Evolutionary conservation across 75 land plant genomes (phyloP).

Genomic region (Gnetum montanum): DNA sequence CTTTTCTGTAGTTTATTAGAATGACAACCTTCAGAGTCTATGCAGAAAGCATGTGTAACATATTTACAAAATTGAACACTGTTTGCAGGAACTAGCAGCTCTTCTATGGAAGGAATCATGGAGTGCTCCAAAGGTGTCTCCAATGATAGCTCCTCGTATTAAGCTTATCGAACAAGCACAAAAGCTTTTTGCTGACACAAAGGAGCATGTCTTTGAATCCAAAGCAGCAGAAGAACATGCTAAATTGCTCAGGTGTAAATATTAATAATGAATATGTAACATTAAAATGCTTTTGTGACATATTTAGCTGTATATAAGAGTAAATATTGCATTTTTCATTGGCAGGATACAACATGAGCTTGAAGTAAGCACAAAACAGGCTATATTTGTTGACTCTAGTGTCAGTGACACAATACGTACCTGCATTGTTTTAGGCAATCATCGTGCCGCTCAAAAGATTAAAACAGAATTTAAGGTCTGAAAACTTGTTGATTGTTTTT

Average conservation of each 20-base stretch:
- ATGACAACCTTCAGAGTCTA: too few species aligned
- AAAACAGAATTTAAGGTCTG: conserved; percentile 84
- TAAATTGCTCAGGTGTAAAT: conserved; percentile 69
- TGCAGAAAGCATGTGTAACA: too few species aligned
- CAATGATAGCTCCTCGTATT: conserved; percentile 83
- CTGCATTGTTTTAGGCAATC: conserved; percentile 87
- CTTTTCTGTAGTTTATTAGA: too few species aligned
- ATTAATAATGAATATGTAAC: not conserved
- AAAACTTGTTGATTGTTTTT: not conserved
- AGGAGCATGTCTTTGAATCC: conserved; percentile 80
- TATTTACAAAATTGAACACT: too few species aligned
- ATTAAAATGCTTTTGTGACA: too few species aligned
- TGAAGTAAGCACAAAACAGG: conserved; percentile 82
- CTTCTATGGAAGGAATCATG: conserved; percentile 86
- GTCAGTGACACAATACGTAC: conserved; percentile 98
- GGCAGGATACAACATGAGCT: conserved; percentile 85
- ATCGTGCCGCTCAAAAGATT: conserved; percentile 73
- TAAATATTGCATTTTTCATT: too few species aligned
- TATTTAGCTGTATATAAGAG: too few species aligned
- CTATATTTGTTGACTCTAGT: conserved; percentile 94
- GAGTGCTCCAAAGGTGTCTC: conserved; percentile 69
- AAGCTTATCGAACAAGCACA: conserved; percentile 80
- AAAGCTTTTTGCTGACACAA: conserved; percentile 64
- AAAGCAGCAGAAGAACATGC: conserved; percentile 96
- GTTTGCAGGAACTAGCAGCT: conserved; percentile 67